Conservation (phyloP, 495 filamentous ascomycete species). For the Lepidopterella palustris region DNA sequence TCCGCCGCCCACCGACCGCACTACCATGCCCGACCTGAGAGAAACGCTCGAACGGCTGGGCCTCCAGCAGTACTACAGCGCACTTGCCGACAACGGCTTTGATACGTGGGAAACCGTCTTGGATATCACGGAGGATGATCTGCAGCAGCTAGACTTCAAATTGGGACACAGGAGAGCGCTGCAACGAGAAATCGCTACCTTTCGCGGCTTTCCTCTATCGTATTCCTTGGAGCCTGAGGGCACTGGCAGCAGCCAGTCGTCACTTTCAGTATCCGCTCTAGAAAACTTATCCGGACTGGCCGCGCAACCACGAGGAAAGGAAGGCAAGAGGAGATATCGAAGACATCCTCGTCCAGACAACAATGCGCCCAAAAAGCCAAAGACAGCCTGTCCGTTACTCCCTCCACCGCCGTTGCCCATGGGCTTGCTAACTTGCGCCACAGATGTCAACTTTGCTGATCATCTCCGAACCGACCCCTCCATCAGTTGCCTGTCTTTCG, state of each 20-base stretch:
- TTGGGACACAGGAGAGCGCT: conserved; percentile 27
- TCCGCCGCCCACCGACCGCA: background rate
- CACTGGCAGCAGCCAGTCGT: background rate
- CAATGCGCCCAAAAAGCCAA: conserved; percentile 32
- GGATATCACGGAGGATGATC: conserved; percentile 30
- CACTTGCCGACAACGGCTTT: conserved; percentile 3
- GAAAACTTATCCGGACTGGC: conserved; percentile 9
- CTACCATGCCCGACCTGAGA: background rate
- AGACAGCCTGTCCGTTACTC: conserved; percentile 26
- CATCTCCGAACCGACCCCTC: conserved; percentile 25
- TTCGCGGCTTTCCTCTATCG: conserved; percentile 10
- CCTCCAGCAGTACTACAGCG: background rate
- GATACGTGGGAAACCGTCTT: conserved; percentile 24
- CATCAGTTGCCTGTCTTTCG: conserved; percentile 25
- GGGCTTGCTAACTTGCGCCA: background rate
- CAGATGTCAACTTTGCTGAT: conserved; percentile 34
- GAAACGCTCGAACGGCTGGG: background rate
- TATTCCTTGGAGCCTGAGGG: conserved; percentile 12
- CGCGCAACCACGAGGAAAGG: background rate
- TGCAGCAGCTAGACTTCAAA: conserved; percentile 26
- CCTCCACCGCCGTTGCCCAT: no score
- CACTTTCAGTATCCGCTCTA: conserved; percentile 15
- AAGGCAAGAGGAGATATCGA: conserved; percentile 28
- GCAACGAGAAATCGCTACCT: conserved; percentile 30
- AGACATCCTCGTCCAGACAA: conserved; percentile 28